These are phyloP conservation scores for Fusarium sp. DNA, from an alignment of 2,329 filamentous ascomycete species.

Conservation along the genomic window DNA sequence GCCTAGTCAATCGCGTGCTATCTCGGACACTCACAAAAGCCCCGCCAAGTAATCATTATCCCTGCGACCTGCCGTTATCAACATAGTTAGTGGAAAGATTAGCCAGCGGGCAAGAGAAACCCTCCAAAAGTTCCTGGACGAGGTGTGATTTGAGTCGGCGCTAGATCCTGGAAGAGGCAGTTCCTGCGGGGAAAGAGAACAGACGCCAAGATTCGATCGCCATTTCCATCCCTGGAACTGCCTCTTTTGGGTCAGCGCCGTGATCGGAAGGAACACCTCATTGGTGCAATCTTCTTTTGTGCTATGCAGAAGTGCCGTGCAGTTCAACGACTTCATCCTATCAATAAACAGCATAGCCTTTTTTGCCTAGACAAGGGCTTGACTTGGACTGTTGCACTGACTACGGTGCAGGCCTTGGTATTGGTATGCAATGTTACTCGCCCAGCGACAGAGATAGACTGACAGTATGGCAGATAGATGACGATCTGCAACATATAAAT, in stretches of 20 bases:
- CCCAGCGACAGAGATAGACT: not conserved
- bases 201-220: conserved; percentile 38
- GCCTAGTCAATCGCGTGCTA: conserved; percentile 6
- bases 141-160: conserved; percentile 39
- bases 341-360: conserved; percentile 2
- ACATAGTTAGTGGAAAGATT: conserved; percentile 26
- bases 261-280: conserved; percentile 14
- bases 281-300: conserved; percentile 17
- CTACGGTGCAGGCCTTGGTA: not conserved
- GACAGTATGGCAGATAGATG: not conserved
- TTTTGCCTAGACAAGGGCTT: not conserved
- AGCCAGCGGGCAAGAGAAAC: conserved; percentile 5
- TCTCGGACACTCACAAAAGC: not conserved
- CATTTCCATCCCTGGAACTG: conserved; percentile 35
- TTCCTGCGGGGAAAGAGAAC: conserved; percentile 28
- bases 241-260: conserved; percentile 38
- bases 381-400: not conserved
- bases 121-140: conserved; percentile 39
- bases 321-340: conserved; percentile 5
- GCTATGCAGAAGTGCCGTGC: conserved; percentile 31
- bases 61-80: conserved; percentile 46
- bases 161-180: conserved; percentile 43
- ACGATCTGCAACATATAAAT: conserved; percentile 20
- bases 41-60: conserved; percentile 6
- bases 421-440: not conserved